Base-by-base conservation (phyloP, 139 green algal species). In the Chlorella sp. region DNA sequence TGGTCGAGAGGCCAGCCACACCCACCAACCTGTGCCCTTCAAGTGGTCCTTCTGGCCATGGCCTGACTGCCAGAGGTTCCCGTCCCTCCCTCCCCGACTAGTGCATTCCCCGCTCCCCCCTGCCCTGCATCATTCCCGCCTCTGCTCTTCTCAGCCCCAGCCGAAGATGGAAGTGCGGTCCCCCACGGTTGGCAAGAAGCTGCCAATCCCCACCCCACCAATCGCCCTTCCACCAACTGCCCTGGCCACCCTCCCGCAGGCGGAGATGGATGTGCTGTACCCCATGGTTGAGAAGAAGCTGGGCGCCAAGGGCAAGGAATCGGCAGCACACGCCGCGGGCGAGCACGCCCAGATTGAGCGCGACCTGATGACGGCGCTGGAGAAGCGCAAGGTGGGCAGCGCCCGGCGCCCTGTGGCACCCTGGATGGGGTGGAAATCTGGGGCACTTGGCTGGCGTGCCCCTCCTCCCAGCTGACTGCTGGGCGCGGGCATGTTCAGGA, bases 191-290 rank as follows among this genome's bases (percentile, higher is more conserved):
- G n/a, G n/a, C n/a, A n/a, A n/a, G n/a, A n/a, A n/a, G 51, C 51
- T 60, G 46, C 7, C 46, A 7, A 7, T n/a, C 68, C 68, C 36
- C 1, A 2, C 1, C 68, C 68, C 17, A 24, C 14, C 38, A 13
- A 60, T 46, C 34, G 3, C 34, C 62, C 5, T 34, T 26, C 62
- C 62, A 17, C 62, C 62, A 11, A 2, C 62, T 1, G 9, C n/a
- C 7, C 34, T n/a, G 34, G 6, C 67, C 67, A 34, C 14, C 34
- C 30, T 24, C 67, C 34, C 43, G 26, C 80, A 85, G 80, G 83
- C 72, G 1, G 83, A 87, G 83, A 56, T 83, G 34, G 77, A 84
- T 1, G 70, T 82, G 68, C 83, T 87, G 58, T 87, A 82, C 83
- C 83, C 83, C 11, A 22, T 87, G 41, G 48, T 87, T 38, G 83